These are phyloP conservation scores for Fusarium subtropicale DNA, from an alignment of 2,329 filamentous ascomycete genomes.

Conservation along the genomic window DNA sequence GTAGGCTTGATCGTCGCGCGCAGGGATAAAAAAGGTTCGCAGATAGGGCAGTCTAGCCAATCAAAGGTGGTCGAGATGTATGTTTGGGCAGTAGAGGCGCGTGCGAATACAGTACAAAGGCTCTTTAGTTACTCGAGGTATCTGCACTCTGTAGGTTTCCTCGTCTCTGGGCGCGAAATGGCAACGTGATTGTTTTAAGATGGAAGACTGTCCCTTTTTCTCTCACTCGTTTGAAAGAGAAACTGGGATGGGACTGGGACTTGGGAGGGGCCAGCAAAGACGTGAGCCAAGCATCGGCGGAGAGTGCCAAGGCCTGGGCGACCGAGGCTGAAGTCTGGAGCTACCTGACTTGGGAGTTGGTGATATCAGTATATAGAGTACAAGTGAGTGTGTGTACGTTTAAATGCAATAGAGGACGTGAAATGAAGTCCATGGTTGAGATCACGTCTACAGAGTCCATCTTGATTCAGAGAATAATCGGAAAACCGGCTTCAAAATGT, in stretches of 20 bases:
- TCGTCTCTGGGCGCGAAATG: slow-evolving; percentile 9
- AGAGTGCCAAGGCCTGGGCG: slow-evolving; percentile 45
- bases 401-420: background rate
- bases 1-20: background rate
- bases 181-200: slow-evolving; percentile 30
- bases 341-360: background rate
- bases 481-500: slow-evolving; percentile 6
- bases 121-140: background rate
- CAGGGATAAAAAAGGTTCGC: slow-evolving; percentile 18
- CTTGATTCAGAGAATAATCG: background rate
- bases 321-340: slow-evolving; percentile 17
- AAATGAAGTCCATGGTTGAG: background rate
- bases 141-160: background rate
- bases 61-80: background rate
- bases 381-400: background rate
- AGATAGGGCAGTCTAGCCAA: slow-evolving; percentile 8
- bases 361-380: background rate
- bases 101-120: slow-evolving; percentile 10
- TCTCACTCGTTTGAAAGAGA: background rate
- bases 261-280: slow-evolving; percentile 15
- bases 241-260: slow-evolving; percentile 11
- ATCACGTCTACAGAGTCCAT: background rate
- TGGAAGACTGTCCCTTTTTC: background rate
- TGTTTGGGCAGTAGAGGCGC: background rate
- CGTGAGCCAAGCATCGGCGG: slow-evolving; percentile 33